Evolutionary conservation across 305 asterid species (phyloP).

Genomic region (Fraxinus xanthoxyloides): DNA sequence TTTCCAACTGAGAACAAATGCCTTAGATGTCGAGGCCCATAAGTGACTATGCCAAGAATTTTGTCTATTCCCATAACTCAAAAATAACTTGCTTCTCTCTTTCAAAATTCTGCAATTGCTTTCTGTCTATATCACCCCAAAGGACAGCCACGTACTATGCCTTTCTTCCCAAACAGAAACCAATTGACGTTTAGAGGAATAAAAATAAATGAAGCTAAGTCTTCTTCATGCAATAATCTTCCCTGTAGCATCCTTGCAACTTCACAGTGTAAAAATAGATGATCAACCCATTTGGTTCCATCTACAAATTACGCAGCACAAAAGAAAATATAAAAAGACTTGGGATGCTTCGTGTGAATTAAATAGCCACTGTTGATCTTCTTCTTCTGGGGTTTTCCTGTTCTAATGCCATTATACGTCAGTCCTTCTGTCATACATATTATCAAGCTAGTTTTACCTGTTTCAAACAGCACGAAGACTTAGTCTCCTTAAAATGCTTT

Average conservation of each 20-base stretch:
- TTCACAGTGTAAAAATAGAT: background rate
- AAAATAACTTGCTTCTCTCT: background rate
- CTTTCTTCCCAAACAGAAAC: background rate
- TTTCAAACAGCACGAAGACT: background rate
- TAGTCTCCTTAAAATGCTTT: background rate
- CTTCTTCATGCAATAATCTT: background rate
- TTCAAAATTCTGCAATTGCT: background rate
- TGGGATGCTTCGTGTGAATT: background rate
- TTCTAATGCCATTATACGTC: background rate
- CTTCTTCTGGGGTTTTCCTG: background rate
- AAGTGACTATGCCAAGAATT: background rate
- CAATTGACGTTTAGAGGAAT: background rate
- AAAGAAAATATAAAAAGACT: background rate
- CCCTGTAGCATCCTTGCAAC: background rate
- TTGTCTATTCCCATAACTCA: background rate
- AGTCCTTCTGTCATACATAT: constrained; percentile 6
- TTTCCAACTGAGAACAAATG: background rate
- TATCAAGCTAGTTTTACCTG: background rate
- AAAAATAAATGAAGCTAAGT: background rate
- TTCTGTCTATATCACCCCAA: background rate
- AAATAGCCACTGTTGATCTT: background rate
- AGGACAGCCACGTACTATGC: background rate
- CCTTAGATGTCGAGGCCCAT: background rate
- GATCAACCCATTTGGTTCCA: background rate
- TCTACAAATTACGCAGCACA: background rate